Evolutionary conservation across 805 yeast genomes (phyloP).

Genomic region (Candida maris): DNA sequence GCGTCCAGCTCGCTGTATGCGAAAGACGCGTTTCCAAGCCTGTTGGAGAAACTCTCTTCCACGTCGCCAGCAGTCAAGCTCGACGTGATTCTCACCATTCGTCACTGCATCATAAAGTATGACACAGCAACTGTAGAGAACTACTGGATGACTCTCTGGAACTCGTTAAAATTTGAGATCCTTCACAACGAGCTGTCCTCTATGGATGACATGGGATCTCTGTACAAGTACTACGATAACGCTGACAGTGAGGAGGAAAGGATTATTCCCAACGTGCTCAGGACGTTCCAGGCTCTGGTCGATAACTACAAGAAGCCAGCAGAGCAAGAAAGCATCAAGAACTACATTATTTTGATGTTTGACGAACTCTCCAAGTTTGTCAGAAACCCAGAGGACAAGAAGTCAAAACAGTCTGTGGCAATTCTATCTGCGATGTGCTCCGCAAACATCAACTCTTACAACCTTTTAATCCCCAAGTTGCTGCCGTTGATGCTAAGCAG

Average conservation of each 20-base stretch:
- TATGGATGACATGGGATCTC: constrained; percentile 24
- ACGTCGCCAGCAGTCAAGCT: constrained; percentile 68
- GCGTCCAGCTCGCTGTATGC: constrained; percentile 62
- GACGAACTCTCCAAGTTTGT: constrained; percentile 56
- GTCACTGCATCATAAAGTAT: constrained; percentile 52
- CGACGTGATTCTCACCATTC: constrained; percentile 67
- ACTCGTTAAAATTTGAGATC: constrained; percentile 84
- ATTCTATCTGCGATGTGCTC: constrained; percentile 55
- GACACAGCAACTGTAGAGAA: constrained; percentile 44
- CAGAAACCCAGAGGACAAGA: constrained; percentile 45
- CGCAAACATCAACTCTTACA: constrained; percentile 43
- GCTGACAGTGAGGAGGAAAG: constrained; percentile 33
- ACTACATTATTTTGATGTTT: constrained; percentile 26
- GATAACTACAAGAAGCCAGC: constrained; percentile 25
- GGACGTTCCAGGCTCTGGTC: constrained; percentile 43
- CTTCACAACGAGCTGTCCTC: constrained; percentile 60
- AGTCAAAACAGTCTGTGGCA: constrained; percentile 58
- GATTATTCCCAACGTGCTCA: constrained; percentile 39
- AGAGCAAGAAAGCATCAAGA: constrained; percentile 15
- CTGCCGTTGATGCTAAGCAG: constrained; percentile 41
- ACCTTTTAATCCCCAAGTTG: constrained; percentile 43
- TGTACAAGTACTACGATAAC: constrained; percentile 28
- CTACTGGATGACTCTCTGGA: constrained; percentile 78
- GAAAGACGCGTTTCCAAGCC: constrained; percentile 68
- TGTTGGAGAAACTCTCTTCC: constrained; percentile 76